Base-by-base conservation (phyloP, 2,329 filamentous ascomycete genomes). In the Aspergillus unguis region DNA sequence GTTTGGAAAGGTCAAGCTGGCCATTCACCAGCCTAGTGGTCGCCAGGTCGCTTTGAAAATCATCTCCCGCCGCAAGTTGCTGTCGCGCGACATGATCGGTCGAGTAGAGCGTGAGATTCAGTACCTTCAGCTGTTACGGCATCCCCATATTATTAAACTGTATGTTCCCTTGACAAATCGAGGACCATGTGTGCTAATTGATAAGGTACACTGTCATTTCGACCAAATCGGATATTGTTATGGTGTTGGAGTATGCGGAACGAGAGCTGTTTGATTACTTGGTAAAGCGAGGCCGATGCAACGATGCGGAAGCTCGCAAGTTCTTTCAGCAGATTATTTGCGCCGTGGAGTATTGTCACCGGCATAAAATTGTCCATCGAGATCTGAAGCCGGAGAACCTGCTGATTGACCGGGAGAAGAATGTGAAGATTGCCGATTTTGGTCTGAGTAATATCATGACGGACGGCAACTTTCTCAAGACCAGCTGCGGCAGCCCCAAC, bases 291-390 rank as follows among this genome's bases (percentile, higher is more conserved):
- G 94, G 94, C 50, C 86, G 89, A 67, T 90, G 97, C 81, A 85
- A 87, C 62, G 94, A 99, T 72, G 82, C 86, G 55, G 89, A 95
- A 70, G 94, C 94, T n/a, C 86, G 94, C 52, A 90, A 92, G 62
- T 96, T 99, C 78, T 99, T 99, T 74, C 94, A 99, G 74, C 94
- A 99, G 74, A 99, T 99, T 75, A 88, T 99, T 49, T 96, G 94
- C 71, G 94, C 94, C 40, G 94, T 99, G 62, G 94, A 99, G 71
- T 99, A 99, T 76, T 99, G 94, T 68, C 94, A 99, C 75, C 84
- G 94, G 57, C 94, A 99, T 78, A 97, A 97, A 77, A 97, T 99
- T 66, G 94, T 97, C 37, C 94, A 99, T 73, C 87, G 94, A 70
- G 94, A 99, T 71, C 77, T 99, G 57, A 99, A 99, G 73, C 94